These are phyloP conservation scores for Annulohypoxylon moriforme DNA, from an alignment of 495 filamentous ascomycete genomes.

Conservation along the genomic window DNA sequence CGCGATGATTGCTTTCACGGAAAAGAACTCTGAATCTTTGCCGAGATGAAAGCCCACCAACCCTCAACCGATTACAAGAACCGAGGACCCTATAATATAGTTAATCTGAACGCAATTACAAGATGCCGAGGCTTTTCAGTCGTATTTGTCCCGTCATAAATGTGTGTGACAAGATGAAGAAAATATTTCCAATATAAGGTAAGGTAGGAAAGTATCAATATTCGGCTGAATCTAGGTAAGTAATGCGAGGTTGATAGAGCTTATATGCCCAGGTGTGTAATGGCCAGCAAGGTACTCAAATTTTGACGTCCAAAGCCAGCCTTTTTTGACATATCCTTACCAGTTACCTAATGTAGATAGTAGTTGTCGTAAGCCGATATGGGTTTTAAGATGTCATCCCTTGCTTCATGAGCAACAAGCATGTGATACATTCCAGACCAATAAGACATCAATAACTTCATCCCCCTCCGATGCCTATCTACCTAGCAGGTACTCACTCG, in stretches of 20 bases:
- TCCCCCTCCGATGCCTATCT: background rate
- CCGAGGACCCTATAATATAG: background rate
- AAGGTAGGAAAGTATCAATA: too few species aligned
- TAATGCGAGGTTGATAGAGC: background rate
- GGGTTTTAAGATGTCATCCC: background rate
- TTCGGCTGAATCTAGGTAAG: background rate
- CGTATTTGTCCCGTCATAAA: background rate
- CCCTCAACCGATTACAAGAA: background rate
- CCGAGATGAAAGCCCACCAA: background rate
- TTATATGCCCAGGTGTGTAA: background rate
- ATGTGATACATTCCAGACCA: background rate
- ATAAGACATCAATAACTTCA: background rate
- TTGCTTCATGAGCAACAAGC: background rate
- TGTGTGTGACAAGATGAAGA: too few species aligned
- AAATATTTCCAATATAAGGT: too few species aligned
- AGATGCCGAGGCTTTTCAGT: background rate
- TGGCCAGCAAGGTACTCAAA: conserved; percentile 34
- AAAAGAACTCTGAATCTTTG: background rate
- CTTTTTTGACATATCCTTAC: background rate
- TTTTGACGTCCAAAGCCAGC: background rate
- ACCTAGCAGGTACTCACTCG: too few species aligned
- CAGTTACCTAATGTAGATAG: conserved; percentile 34
- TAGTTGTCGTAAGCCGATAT: conserved; percentile 1
- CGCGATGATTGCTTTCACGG: background rate
- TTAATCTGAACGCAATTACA: background rate